Conservation (phyloP, 2,329 filamentous ascomycete genomes). For the Laburnicola sp. region DNA sequence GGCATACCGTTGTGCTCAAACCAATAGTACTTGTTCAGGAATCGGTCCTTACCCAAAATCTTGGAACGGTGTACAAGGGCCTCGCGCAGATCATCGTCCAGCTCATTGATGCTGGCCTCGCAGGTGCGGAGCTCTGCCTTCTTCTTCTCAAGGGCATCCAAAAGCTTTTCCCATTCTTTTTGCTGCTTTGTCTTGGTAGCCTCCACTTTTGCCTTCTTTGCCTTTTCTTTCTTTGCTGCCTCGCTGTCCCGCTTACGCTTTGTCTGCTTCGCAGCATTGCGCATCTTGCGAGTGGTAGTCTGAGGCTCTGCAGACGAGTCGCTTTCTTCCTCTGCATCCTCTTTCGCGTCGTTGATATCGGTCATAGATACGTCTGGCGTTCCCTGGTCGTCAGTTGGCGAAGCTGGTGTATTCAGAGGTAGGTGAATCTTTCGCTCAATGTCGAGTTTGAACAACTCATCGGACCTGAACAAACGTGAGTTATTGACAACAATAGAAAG, state of each 20-base stretch:
- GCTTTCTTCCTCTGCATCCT: slow-evolving; percentile 67
- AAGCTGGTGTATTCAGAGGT: slow-evolving; percentile 71
- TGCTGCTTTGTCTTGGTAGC: slow-evolving; percentile 70
- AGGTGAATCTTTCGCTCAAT: slow-evolving; percentile 73
- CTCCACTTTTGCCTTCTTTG: slow-evolving; percentile 63
- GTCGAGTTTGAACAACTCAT: slow-evolving; percentile 71
- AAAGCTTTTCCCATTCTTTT: slow-evolving; percentile 83
- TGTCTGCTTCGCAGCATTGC: slow-evolving; percentile 63
- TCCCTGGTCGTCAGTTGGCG: slow-evolving; percentile 54
- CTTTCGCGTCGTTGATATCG: slow-evolving; percentile 68
- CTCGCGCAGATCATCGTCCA: slow-evolving; percentile 91
- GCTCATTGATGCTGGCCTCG: slow-evolving; percentile 80
- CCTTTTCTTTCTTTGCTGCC: slow-evolving; percentile 64
- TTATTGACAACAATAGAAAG: not conserved
- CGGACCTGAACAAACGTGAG: slow-evolving; percentile 56
- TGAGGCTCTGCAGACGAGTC: slow-evolving; percentile 57
- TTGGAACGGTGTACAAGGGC: slow-evolving; percentile 90
- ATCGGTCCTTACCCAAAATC: slow-evolving; percentile 88
- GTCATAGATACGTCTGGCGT: slow-evolving; percentile 64
- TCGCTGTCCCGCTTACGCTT: slow-evolving; percentile 73
- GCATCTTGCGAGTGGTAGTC: slow-evolving; percentile 62
- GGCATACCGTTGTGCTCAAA: slow-evolving; percentile 99
- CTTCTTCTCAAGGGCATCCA: slow-evolving; percentile 88
- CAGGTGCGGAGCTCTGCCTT: slow-evolving; percentile 77
- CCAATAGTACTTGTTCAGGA: slow-evolving; percentile 99